These are phyloP conservation scores for Claviceps pusilla DNA, from an alignment of 2,329 filamentous ascomycete species.

Conservation along the genomic window DNA sequence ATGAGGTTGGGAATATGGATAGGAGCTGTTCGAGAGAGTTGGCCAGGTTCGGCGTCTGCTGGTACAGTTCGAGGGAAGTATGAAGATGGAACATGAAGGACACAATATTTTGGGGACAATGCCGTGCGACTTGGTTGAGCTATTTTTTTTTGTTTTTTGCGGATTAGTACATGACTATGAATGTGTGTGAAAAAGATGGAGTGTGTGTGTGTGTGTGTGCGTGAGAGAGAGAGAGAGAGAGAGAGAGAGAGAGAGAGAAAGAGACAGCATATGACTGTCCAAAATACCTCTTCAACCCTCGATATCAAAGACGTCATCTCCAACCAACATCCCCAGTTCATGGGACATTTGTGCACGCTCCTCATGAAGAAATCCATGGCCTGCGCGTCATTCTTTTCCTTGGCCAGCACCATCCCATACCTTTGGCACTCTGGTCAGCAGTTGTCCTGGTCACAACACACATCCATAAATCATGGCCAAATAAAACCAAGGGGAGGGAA, in stretches of 20 bases:
- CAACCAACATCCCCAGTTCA: slow-evolving; percentile 96
- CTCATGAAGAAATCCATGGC: slow-evolving; percentile 77
- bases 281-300: slow-evolving; percentile 62
- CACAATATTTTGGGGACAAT: slow-evolving; percentile 79
- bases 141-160: slow-evolving; percentile 19
- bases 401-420: slow-evolving; percentile 80
- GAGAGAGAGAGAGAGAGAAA: too few species aligned
- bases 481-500: background rate
- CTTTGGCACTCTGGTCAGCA: slow-evolving; percentile 16
- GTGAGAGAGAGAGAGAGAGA: background rate
- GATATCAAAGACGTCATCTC: slow-evolving; percentile 73
- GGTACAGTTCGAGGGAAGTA: slow-evolving; percentile 81
- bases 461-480: background rate
- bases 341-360: slow-evolving; percentile 78
- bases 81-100: slow-evolving; percentile 89
- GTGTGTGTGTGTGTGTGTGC: background rate
- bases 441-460: background rate
- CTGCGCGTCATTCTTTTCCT: slow-evolving; percentile 75
- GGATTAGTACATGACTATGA: background rate
- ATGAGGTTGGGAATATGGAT: slow-evolving; percentile 69
- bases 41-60: slow-evolving; percentile 62
- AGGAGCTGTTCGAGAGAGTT: slow-evolving; percentile 64
- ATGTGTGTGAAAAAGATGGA: too few species aligned
- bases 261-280: background rate
- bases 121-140: slow-evolving; percentile 55